These are phyloP conservation scores for Actinomortierella ambigua DNA, from an alignment of 371 early-diverging fungal genomes.

Conservation along the genomic window DNA sequence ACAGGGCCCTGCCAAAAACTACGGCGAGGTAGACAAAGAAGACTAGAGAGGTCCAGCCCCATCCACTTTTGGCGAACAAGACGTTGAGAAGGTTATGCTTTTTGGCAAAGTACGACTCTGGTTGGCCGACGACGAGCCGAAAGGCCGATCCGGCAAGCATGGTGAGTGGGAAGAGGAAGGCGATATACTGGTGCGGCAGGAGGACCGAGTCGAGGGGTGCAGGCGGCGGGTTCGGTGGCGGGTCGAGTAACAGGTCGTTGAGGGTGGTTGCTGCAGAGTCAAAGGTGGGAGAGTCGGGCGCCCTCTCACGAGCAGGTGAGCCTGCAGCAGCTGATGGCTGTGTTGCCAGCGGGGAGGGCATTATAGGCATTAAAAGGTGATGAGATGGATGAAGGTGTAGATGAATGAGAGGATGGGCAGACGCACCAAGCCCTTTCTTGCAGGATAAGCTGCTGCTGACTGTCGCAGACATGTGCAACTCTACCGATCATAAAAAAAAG, in stretches of 20 bases:
- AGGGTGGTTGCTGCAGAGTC: constrained; percentile 21
- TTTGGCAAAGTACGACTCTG: constrained; percentile 60
- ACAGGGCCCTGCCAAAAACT: constrained; percentile 29
- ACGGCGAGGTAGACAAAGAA: constrained; percentile 50
- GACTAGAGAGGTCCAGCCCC: constrained; percentile 79
- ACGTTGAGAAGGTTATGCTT: constrained; percentile 80
- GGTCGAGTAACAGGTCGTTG: constrained; percentile 14
- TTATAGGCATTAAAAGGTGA: no score
- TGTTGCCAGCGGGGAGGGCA: no score
- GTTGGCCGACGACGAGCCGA: constrained; percentile 41
- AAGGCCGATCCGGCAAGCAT: constrained; percentile 28
- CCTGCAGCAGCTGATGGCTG: no score
- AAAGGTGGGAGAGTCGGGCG: constrained; percentile 26
- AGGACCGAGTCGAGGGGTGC: constrained; percentile 12
- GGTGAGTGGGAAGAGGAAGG: constrained; percentile 31
- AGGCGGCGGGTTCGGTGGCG: constrained; percentile 7
- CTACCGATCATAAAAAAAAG: no score
- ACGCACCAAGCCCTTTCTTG: no score
- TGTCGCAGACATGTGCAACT: no score
- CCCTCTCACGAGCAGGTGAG: constrained; percentile 23
- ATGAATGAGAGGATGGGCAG: no score
- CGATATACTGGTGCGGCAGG: constrained; percentile 32
- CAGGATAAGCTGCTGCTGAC: no score
- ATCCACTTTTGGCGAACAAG: constrained; percentile 82
- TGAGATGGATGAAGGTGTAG: no score